Evolutionary conservation across 176 grass and related monocot species (phyloP).

Genomic region (Cymbopogon citratus): DNA sequence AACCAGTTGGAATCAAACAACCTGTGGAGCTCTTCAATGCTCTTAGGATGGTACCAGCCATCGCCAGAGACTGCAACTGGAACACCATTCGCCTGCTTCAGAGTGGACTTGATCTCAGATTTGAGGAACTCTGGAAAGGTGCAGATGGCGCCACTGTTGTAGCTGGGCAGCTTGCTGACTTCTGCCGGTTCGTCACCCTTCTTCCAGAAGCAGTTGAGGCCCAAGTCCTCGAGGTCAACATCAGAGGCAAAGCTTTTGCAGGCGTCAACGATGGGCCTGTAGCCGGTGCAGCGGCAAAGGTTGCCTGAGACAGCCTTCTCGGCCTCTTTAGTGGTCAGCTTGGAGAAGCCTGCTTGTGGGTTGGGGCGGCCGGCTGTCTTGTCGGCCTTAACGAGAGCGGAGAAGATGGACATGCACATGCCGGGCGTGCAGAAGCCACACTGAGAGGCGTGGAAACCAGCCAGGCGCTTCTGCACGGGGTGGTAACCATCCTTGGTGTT

Average conservation of each 20-base stretch:
- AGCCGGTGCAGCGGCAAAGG: too few relatives aligned
- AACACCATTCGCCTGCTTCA: not conserved
- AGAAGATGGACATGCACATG: constrained; percentile 90
- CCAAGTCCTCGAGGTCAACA: too few relatives aligned
- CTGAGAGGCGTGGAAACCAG: constrained; percentile 89
- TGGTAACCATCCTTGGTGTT: constrained; percentile 72
- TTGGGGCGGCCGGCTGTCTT: not conserved
- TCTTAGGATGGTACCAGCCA: constrained; percentile 57
- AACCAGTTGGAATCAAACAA: constrained; percentile 41
- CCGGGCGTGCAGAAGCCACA: constrained; percentile 90
- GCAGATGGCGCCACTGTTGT: constrained; percentile 21
- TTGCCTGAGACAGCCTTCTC: too few relatives aligned
- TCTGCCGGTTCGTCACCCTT: constrained; percentile 28
- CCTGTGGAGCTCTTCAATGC: constrained; percentile 47
- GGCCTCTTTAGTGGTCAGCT: too few relatives aligned
- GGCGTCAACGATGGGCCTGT: too few relatives aligned
- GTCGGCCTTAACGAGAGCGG: constrained; percentile 63
- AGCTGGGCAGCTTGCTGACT: constrained; percentile 36
- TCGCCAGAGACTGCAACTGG: not conserved
- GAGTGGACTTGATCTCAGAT: constrained; percentile 53
- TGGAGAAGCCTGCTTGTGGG: too few relatives aligned
- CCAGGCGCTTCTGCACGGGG: constrained; percentile 57
- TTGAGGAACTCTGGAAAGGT: constrained; percentile 84
- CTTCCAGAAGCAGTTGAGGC: constrained; percentile 37
- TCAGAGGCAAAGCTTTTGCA: constrained; percentile 3